phyloP scores from a whole-genome alignment of 352 stramenopile species.

The Pythium rhizo-oryzae region DNA sequence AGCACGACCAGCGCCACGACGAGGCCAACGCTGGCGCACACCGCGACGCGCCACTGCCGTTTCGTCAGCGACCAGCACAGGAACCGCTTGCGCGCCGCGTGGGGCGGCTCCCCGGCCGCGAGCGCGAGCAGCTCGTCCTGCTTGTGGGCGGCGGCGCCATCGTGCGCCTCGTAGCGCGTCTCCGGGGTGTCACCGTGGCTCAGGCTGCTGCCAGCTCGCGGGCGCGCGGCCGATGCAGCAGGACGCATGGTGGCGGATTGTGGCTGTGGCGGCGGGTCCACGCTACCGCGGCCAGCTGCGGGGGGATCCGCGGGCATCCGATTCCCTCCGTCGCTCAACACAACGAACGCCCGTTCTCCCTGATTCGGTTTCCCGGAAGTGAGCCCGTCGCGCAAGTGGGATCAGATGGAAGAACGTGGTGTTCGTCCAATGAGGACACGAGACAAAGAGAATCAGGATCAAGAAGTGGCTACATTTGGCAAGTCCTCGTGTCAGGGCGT shows the following conservation, averaged over 20 bases:
- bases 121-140: background rate
- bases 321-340: no score
- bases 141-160: constrained; percentile 6
- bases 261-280: background rate
- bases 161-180: background rate
- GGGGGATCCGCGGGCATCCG: no score
- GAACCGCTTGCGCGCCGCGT: constrained; percentile 34
- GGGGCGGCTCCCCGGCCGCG: background rate
- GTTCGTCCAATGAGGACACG: background rate
- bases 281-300: no score
- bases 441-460: background rate
- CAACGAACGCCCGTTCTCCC: no score
- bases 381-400: no score
- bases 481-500: no score
- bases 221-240: no score
- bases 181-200: constrained; percentile 6
- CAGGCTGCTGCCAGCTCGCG: background rate
- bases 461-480: background rate
- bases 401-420: background rate
- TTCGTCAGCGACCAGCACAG: constrained; percentile 61
- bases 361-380: background rate
- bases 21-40: constrained; percentile 39
- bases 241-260: background rate
- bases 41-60: constrained; percentile 47
- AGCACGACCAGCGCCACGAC: constrained; percentile 48